Evolutionary conservation across 2,329 filamentous ascomycete genomes (phyloP), one percentile per base, ranked within the genome.

Genomic region (Fusarium paranaense): DNA sequence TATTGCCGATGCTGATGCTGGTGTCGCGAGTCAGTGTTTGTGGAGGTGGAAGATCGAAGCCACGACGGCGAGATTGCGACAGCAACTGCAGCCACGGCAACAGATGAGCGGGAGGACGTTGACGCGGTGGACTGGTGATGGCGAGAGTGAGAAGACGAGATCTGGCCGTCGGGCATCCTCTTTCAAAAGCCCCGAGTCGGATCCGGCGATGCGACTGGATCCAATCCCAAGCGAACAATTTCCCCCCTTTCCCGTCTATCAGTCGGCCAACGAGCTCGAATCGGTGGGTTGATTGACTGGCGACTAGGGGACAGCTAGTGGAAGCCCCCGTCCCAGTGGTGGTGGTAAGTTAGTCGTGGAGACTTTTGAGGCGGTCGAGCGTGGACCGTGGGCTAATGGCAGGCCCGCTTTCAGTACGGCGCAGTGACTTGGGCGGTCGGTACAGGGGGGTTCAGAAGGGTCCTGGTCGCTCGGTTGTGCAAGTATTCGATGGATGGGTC

Each of bases 121-220:
- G 71, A 70, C 62, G 66, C 72, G 69, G 60, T 74, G 62, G 72
- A 69, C 59, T 77, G 35, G 22, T 61, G 66, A 45, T 59, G 35
- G 37, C 38, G 54, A 60, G 61, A 47, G 64, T 72, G 73, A 56
- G 71, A 70, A 42, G 72, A 68, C 70, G 71, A 76, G 63, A 74
- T 67, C 69, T 66, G 73, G 64, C 72, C 65, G 71, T 75, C 73
- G 66, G 73, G 74, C 79, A 81, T 81, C 68, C 78, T 80, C 70
- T 71, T 50, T 73, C 40, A 37, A 58, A 68, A 57, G 65, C 59
- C 62, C 47, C 62, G 62, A 66, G 62, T 76, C 69, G 73, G 69
- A 68, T 76, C 76, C 67, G 69, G 71, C 63, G 71, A 67, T 73
- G 60, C 67, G 66, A 77, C 72, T 72, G 59, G 68, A 68, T 75